These are phyloP conservation scores for Forsythia suspensa DNA, from an alignment of 257 asterid genomes.

Conservation along the genomic window DNA sequence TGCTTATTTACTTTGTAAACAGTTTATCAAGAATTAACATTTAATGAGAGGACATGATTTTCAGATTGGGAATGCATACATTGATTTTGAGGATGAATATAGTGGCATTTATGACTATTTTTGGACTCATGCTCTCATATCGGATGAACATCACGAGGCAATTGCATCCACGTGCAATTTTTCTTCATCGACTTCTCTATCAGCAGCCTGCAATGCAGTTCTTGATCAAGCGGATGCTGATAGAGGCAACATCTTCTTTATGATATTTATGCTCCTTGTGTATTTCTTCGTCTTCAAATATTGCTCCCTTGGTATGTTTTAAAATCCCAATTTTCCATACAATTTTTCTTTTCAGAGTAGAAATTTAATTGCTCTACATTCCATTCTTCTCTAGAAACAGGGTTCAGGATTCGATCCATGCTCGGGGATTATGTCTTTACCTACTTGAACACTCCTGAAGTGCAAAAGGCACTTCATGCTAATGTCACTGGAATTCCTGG, in stretches of 20 bases:
- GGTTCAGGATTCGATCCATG: conserved; percentile 50
- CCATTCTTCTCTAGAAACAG: conserved; percentile 8
- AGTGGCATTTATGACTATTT: conserved; percentile 34
- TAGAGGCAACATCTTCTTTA: conserved; percentile 21
- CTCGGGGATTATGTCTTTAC: conserved; percentile 24
- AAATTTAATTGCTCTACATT: background rate
- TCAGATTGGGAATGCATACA: conserved; percentile 56
- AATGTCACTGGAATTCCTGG: conserved; percentile 28
- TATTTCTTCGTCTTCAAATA: background rate
- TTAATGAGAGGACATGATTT: too few relatives aligned
- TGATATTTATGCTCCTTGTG: conserved; percentile 52
- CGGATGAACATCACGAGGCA: conserved; percentile 46
- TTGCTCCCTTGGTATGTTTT: conserved; percentile 15
- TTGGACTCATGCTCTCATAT: conserved; percentile 47
- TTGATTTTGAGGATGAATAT: conserved; percentile 17
- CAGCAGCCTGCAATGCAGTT: conserved; percentile 8
- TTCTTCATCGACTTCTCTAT: background rate
- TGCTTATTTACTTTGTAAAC: background rate
- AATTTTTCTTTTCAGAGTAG: background rate
- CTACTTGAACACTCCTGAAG: conserved; percentile 29
- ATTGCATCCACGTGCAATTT: conserved; percentile 39
- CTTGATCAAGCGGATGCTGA: background rate
- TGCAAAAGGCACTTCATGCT: conserved; percentile 36
- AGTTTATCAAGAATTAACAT: background rate
- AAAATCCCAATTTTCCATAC: background rate